A percentile compares a stretch with the other conserved stretches of the same genome.
Conservation (phyloP, 768 basidiomycete species). For the Mycena rosella region DNA sequence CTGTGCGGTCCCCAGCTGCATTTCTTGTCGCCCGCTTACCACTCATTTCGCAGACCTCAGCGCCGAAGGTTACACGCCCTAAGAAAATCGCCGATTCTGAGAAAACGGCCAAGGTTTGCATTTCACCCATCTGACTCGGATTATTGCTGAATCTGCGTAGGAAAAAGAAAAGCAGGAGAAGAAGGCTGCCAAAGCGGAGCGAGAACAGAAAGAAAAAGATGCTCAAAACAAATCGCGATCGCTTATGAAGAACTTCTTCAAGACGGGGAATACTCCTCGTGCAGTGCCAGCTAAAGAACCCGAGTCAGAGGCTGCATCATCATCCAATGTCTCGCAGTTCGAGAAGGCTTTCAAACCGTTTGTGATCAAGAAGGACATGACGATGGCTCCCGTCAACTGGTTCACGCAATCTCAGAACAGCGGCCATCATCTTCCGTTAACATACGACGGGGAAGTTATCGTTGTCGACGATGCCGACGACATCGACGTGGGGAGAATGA, state of each 20-base stretch:
- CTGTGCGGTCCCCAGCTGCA: conserved; percentile 44
- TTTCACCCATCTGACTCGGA: background rate
- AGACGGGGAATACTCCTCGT: conserved; percentile 65
- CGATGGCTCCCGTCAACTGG: conserved; percentile 80
- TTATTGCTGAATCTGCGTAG: conserved; percentile 49
- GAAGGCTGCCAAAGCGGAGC: conserved; percentile 76
- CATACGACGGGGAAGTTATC: conserved; percentile 62
- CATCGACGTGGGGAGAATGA: conserved; percentile 50
- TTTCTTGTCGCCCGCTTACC: background rate
- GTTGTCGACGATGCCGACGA: conserved; percentile 64
- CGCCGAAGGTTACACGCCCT: conserved; percentile 49
- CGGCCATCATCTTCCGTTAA: conserved; percentile 24
- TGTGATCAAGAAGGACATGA: conserved; percentile 78
- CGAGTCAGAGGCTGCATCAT: conserved; percentile 39
- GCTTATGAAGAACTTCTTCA: conserved; percentile 84
- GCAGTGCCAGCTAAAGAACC: conserved; percentile 41
- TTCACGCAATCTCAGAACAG: conserved; percentile 56
- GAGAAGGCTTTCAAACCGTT: conserved; percentile 85
- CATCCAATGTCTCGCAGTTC: conserved; percentile 71
- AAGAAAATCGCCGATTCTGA: conserved; percentile 70
- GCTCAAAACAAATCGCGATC: conserved; percentile 80
- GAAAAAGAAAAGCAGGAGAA: conserved; percentile 78
- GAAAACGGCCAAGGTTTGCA: conserved; percentile 66
- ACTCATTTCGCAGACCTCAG: conserved; percentile 3
- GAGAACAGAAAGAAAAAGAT: conserved; percentile 78